phyloP scores from a whole-genome alignment of 2,329 filamentous ascomycete species.

The Ambrosiella beaveri region DNA sequence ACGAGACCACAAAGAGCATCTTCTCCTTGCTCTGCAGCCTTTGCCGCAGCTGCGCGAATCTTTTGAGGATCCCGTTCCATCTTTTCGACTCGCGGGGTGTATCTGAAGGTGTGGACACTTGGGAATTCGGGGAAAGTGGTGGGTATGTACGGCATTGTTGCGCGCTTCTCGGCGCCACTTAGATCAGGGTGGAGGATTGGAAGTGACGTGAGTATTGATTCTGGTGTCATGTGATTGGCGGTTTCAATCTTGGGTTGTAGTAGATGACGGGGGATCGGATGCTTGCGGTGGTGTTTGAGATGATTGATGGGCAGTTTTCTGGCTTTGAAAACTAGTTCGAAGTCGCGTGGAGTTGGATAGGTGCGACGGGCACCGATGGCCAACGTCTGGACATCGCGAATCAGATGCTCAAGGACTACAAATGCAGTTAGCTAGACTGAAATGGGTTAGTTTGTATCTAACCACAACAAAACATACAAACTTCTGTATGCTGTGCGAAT shows the following conservation, averaged over 20 bases:
- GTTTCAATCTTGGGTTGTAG: conserved; percentile 22
- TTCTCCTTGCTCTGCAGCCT: conserved; percentile 44
- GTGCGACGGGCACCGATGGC: conserved; percentile 33
- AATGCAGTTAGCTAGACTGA: not conserved
- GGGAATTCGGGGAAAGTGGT: conserved; percentile 43
- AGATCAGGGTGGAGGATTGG: conserved; percentile 36
- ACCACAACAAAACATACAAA: conserved; percentile 28
- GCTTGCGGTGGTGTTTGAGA: conserved; percentile 38
- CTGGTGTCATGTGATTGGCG: not conserved
- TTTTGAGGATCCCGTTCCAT: conserved; percentile 34
- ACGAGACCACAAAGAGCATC: conserved; percentile 42
- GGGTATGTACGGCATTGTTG: conserved; percentile 38
- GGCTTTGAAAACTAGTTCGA: conserved; percentile 32
- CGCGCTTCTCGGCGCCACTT: conserved; percentile 40
- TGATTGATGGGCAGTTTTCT: conserved; percentile 35
- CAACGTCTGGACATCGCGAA: conserved; percentile 30
- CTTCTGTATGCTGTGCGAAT: conserved; percentile 37
- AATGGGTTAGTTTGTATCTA: no score
- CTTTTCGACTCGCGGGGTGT: conserved; percentile 31
- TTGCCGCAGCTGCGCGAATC: conserved; percentile 41
- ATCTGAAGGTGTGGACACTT: conserved; percentile 46
- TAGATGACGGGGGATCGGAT: conserved; percentile 28
- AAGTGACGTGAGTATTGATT: conserved; percentile 23
- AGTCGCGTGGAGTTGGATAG: conserved; percentile 38
- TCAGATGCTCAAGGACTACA: conserved; percentile 32